These are phyloP conservation scores for Kodamaea hsintzibuensis DNA, from an alignment of 805 yeast species.

Conservation along the genomic window DNA sequence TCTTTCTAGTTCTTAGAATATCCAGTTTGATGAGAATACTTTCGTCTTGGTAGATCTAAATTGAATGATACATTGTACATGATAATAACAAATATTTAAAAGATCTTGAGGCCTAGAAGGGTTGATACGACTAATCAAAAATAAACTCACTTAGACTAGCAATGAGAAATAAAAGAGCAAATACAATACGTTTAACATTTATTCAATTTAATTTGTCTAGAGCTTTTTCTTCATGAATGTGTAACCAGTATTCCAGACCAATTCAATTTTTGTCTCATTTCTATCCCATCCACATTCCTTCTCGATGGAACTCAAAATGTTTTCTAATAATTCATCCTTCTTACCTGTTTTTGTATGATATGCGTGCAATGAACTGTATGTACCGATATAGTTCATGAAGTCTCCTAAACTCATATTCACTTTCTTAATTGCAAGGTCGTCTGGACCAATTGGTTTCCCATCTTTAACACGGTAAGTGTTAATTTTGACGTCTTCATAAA, in stretches of 20 bases:
- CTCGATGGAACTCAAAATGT: conserved; percentile 34
- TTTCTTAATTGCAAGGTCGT: conserved; percentile 27
- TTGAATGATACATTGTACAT: too few relatives aligned
- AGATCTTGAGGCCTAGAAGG: too few relatives aligned
- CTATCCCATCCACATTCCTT: conserved; percentile 45
- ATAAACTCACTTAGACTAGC: too few relatives aligned
- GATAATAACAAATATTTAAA: too few relatives aligned
- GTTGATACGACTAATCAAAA: too few relatives aligned
- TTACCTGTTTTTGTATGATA: conserved; percentile 46
- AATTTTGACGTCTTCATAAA: conserved; percentile 41
- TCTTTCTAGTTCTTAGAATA: too few relatives aligned
- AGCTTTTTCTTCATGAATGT: conserved; percentile 42
- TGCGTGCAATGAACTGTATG: conserved; percentile 70
- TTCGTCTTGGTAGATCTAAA: too few relatives aligned
- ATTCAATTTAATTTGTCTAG: too few relatives aligned
- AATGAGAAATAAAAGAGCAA: too few relatives aligned
- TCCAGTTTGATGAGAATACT: too few relatives aligned
- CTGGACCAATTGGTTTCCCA: conserved; percentile 15
- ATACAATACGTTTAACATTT: too few relatives aligned
- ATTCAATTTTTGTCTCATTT: conserved; percentile 38
- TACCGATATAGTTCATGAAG: conserved; percentile 53
- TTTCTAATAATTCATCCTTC: conserved; percentile 35
- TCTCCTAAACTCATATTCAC: conserved; percentile 44
- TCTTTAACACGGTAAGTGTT: conserved; percentile 26
- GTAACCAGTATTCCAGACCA: conserved; percentile 54